Percentiles rank a stretch among this genome's conserved stretches.
Conservation (phyloP, 176 grass and related monocot species). For the bread wheat (Triticum aestivum) region DNA sequence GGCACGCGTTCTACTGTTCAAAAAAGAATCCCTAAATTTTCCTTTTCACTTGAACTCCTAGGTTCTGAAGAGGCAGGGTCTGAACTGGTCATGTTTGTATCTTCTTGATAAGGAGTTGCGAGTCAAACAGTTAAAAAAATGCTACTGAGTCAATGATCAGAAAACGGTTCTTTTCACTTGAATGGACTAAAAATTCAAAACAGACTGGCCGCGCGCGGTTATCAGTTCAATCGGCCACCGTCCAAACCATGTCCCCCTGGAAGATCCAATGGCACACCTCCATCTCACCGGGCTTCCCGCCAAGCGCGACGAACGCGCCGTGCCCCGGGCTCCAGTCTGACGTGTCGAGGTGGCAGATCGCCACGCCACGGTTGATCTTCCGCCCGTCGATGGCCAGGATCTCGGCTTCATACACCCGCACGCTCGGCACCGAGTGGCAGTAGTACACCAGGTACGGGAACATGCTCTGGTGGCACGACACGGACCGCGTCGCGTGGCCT, state of each 20-base stretch:
- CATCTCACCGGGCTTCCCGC: not conserved
- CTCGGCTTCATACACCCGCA: not conserved
- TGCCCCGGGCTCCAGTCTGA: not conserved
- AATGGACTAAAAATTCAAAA: not conserved
- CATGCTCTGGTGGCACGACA: slow-evolving; percentile 1
- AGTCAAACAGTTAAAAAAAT: too few species aligned
- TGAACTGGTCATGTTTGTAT: too few species aligned
- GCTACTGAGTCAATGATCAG: too few species aligned
- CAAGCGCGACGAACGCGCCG: not conserved
- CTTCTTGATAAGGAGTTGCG: too few species aligned
- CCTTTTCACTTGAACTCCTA: too few species aligned
- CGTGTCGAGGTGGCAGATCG: slow-evolving; percentile 8
- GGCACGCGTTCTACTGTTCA: too few species aligned
- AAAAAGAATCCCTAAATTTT: too few species aligned
- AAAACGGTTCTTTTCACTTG: not conserved
- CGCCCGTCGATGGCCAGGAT: not conserved
- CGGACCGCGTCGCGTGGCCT: not conserved
- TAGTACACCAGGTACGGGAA: slow-evolving; percentile 19
- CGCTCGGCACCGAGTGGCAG: slow-evolving; percentile 18
- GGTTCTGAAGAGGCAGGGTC: too few species aligned
- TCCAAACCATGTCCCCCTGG: not conserved
- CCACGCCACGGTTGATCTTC: slow-evolving; percentile 8
- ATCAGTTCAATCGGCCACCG: not conserved
- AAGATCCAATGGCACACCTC: slow-evolving; percentile 19
- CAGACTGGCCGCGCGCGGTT: not conserved